phyloP scores from a whole-genome alignment of 148 eudicot species.

The Limonium bicolor region DNA sequence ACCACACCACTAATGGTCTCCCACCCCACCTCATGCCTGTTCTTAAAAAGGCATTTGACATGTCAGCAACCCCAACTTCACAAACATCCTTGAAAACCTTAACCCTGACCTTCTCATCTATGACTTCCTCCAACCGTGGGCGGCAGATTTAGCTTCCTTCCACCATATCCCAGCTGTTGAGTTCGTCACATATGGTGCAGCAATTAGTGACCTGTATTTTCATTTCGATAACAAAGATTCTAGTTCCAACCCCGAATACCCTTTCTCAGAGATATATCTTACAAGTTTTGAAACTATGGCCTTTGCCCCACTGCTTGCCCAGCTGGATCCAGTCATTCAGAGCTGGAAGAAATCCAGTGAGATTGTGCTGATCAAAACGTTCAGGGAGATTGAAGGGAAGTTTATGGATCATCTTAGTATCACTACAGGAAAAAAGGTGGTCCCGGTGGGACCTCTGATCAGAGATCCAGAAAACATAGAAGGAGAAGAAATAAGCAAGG shows the following conservation, averaged over 20 bases:
- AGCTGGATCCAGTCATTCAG: background rate
- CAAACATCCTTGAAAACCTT: slow-evolving; percentile 1
- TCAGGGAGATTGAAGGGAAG: slow-evolving; percentile 6
- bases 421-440: background rate
- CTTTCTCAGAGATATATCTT: slow-evolving; percentile 11
- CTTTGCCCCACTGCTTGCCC: background rate
- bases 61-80: slow-evolving; percentile 5
- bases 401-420: slow-evolving; percentile 2
- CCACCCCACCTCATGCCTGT: slow-evolving; percentile 16
- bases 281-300: background rate
- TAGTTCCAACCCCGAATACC: slow-evolving; percentile 1
- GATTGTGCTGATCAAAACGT: slow-evolving; percentile 4
- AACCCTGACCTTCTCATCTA: slow-evolving; percentile 15
- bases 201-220: slow-evolving; percentile 1
- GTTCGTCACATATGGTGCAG: slow-evolving; percentile 5
- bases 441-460: slow-evolving; percentile 4
- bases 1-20: slow-evolving; percentile 22
- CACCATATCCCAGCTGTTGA: slow-evolving; percentile 5
- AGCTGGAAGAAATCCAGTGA: slow-evolving; percentile 1
- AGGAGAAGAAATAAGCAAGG: background rate
- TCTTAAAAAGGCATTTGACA: slow-evolving; percentile 11
- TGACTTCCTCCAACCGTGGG: slow-evolving; percentile 16
- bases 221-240: background rate
- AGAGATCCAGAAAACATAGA: background rate
- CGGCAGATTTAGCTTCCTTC: slow-evolving; percentile 6